These are phyloP conservation scores for Primulina eburnea DNA, from an alignment of 257 asterid genomes.

Conservation along the genomic window DNA sequence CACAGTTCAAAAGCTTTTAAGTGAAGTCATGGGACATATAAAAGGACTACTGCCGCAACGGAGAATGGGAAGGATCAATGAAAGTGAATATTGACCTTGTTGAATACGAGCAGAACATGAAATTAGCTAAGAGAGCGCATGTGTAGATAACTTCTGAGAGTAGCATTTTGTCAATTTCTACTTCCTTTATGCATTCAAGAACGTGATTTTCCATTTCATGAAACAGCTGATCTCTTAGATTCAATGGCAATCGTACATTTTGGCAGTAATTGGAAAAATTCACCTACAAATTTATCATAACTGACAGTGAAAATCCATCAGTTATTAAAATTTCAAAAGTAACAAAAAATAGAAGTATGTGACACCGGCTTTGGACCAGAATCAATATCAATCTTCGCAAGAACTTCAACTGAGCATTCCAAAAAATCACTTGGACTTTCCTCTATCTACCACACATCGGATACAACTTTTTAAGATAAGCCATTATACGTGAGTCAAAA, in stretches of 20 bases:
- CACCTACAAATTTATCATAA: conserved; percentile 41
- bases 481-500: conserved; percentile 18
- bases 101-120: conserved; percentile 68
- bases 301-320: conserved; percentile 23
- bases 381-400: conserved; percentile 57
- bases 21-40: conserved; percentile 14
- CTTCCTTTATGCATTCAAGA: conserved; percentile 61
- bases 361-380: conserved; percentile 53
- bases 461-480: conserved; percentile 28
- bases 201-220: conserved; percentile 69
- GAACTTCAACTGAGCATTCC: conserved; percentile 82
- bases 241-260: conserved; percentile 62
- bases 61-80: conserved; percentile 16
- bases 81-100: conserved; percentile 53
- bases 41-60: conserved; percentile 14
- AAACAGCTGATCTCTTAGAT: conserved; percentile 62
- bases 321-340: conserved; percentile 19
- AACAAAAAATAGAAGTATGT: conserved; percentile 17
- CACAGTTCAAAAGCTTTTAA: conserved; percentile 12
- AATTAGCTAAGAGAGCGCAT: conserved; percentile 77
- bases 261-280: conserved; percentile 39
- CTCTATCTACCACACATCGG: conserved; percentile 52
- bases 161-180: conserved; percentile 46
- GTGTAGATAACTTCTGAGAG: conserved; percentile 64
- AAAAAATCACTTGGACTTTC: conserved; percentile 46